Evolutionary conservation across 768 basidiomycete species (phyloP).

Genomic region (Leccinellum rugosiceps): DNA sequence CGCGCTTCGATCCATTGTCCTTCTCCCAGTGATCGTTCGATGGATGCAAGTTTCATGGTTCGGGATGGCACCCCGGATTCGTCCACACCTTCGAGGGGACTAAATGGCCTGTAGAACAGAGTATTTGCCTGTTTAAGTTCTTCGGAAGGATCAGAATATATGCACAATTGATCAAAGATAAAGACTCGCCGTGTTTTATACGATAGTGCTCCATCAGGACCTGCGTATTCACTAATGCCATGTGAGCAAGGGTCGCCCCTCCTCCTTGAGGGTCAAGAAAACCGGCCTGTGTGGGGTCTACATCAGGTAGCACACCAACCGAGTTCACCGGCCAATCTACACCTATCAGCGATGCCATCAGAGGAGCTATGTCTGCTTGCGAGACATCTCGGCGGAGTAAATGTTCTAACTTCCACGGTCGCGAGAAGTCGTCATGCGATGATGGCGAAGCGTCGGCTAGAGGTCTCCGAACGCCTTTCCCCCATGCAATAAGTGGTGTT

Average conservation of each 20-base stretch:
- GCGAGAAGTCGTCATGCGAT: conserved; percentile 71
- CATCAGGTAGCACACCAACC: conserved; percentile 78
- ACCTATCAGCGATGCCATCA: conserved; percentile 76
- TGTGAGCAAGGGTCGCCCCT: conserved; percentile 48
- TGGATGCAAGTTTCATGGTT: conserved; percentile 33
- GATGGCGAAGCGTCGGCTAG: conserved; percentile 49
- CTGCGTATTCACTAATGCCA: conserved; percentile 62
- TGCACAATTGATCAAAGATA: not conserved
- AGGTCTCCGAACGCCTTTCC: conserved; percentile 72
- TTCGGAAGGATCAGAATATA: conserved; percentile 25
- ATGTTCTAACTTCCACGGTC: conserved; percentile 56
- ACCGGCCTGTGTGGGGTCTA: conserved; percentile 56
- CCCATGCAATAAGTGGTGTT: conserved; percentile 83
- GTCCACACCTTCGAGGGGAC: conserved; percentile 38
- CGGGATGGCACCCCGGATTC: conserved; percentile 33
- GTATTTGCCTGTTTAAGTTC: conserved; percentile 59
- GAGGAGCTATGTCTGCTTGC: conserved; percentile 76
- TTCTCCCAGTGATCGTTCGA: conserved; percentile 44
- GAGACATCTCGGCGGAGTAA: conserved; percentile 71
- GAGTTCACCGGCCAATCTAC: conserved; percentile 78
- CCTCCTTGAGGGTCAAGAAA: conserved; percentile 49
- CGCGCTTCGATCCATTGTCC: conserved; percentile 50
- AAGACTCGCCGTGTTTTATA: conserved; percentile 64
- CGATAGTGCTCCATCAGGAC: conserved; percentile 75
- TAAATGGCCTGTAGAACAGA: conserved; percentile 63